Conservation (phyloP, 2,329 filamentous ascomycete species). For the Chrysoporthe puriensis region DNA sequence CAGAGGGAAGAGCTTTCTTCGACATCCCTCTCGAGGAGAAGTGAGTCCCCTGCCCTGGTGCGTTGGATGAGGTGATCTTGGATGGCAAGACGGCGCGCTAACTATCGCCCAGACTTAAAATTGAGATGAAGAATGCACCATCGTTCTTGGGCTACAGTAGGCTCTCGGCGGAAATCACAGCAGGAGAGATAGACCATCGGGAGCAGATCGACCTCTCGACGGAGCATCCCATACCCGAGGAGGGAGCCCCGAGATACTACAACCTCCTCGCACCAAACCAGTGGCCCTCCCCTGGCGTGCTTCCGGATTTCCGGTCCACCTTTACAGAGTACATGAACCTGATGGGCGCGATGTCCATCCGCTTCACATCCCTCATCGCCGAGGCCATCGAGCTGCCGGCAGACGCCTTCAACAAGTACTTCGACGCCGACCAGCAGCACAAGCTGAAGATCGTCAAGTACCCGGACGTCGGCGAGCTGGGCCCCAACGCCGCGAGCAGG, state of each 20-base stretch:
- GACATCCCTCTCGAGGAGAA: constrained; percentile 77
- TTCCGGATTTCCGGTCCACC: constrained; percentile 69
- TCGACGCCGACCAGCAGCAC: constrained; percentile 75
- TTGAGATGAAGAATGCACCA: constrained; percentile 74
- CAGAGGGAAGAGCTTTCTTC: constrained; percentile 74
- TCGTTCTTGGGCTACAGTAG: constrained; percentile 73
- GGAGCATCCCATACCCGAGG: constrained; percentile 67
- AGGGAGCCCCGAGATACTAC: constrained; percentile 69
- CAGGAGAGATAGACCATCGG: constrained; percentile 74
- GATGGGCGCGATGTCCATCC: constrained; percentile 73
- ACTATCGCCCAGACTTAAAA: constrained; percentile 52
- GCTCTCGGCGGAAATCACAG: constrained; percentile 72
- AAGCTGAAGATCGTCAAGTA: constrained; percentile 92
- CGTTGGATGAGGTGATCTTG: background rate
- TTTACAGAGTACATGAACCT: constrained; percentile 76
- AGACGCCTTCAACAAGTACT: constrained; percentile 76
- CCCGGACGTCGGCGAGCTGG: constrained; percentile 69
- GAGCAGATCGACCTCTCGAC: constrained; percentile 89
- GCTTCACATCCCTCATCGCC: constrained; percentile 80
- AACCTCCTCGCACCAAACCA: constrained; percentile 79
- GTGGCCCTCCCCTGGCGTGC: constrained; percentile 68
- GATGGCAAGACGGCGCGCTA: background rate
- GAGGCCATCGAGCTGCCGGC: constrained; percentile 76
- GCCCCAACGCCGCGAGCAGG: constrained; percentile 80
- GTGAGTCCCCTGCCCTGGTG: constrained; percentile 33